These are phyloP conservation scores for Termitomyces sp. DNA, from an alignment of 768 basidiomycete genomes.

Conservation along the genomic window DNA sequence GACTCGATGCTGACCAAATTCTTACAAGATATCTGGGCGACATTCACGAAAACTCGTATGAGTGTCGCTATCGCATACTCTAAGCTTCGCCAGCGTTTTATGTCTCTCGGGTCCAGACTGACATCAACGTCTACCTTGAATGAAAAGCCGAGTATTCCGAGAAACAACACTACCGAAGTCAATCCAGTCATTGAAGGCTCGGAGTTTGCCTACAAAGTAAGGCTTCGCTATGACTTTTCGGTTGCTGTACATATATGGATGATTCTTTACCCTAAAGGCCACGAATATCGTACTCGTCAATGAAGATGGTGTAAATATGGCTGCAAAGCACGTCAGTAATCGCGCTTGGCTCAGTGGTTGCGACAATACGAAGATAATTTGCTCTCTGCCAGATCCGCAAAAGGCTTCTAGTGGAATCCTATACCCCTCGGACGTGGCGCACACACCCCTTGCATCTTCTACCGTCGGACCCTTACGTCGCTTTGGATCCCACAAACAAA, in stretches of 20 bases:
- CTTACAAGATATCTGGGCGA: background rate
- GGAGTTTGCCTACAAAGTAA: constrained; percentile 52
- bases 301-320: constrained; percentile 52
- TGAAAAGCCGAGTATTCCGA: constrained; percentile 23
- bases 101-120: constrained; percentile 2
- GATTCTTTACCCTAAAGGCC: constrained; percentile 30
- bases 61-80: background rate
- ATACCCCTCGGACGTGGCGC: constrained; percentile 79
- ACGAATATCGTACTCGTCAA: constrained; percentile 57
- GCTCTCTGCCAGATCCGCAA: constrained; percentile 46
- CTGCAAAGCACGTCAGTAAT: constrained; percentile 58
- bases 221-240: constrained; percentile 9
- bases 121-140: background rate
- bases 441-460: constrained; percentile 70
- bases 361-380: constrained; percentile 1
- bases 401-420: constrained; percentile 54
- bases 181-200: constrained; percentile 62
- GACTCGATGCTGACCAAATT: background rate
- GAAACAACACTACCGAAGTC: constrained; percentile 15
- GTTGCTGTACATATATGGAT: background rate
- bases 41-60: background rate
- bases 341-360: background rate
- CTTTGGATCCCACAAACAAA: constrained; percentile 47
- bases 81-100: background rate
- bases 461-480: constrained; percentile 58